Evolutionary conservation across 805 yeast species (phyloP), one percentile per base, ranked within the genome.

Genomic region (Yamadazyma phyllophila): DNA sequence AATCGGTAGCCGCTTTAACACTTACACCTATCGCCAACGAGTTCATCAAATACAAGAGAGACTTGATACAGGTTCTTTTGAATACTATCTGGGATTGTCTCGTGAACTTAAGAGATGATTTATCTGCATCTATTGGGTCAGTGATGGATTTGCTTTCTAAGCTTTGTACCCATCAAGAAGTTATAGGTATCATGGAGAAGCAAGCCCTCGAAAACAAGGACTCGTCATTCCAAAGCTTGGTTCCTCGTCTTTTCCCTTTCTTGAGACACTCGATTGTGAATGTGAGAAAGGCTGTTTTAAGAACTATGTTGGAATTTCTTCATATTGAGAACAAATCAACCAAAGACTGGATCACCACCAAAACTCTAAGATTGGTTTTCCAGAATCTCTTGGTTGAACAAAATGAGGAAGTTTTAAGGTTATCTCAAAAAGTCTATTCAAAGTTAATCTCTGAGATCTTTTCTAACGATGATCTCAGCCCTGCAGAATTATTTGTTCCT

Each of bases 1-100:
- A 95, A 63, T 90, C 97, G 7, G 97, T 92, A 38, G 90, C 96
- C 17, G 98, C 99, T 0, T 86, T 96, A 2, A 89, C 96, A 1
- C 69, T 94, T 43, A 75, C 92, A 0, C 99, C 99, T 3, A 88
- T 94, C 39, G 90, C 96, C 1, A 73, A 77, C n/a, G 88, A 88
- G 52, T 88, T 92, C 62, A 91, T 91, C n/a, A 71, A 76, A 32
- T 67, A 85, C 36, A 78, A 83, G 43, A 69, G 76, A 14, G 71
- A 71, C 32, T 61, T 82, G 20, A 74, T 78, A 3, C 73, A 72
- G 43, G 67, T 77, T 13, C 61, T 80, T 15, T 66, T 80, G 27
- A 74, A 78, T 10, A 94, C 90, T 2, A 82, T 94, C n/a, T 94
- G 99, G 99, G 83, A 81, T 43, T 88, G 95, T 44, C 69, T 94